Evolutionary conservation across 2,329 filamentous ascomycete species (phyloP).

Genomic region (Eutypella sp.): DNA sequence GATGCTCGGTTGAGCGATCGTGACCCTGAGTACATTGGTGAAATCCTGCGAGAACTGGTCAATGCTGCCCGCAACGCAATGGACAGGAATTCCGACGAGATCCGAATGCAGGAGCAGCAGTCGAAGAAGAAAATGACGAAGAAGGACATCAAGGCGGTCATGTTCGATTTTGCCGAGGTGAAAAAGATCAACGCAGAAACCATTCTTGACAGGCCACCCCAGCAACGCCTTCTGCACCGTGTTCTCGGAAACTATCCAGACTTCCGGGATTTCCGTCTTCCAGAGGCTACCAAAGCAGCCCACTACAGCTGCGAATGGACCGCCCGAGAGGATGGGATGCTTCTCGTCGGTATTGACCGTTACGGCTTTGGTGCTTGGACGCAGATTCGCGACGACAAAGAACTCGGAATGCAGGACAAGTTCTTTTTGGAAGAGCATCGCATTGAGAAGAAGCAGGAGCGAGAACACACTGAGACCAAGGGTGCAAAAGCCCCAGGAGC

Average conservation of each 20-base stretch:
- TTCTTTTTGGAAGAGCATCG: slow-evolving; percentile 96
- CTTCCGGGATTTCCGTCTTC: slow-evolving; percentile 75
- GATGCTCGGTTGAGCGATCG: slow-evolving; percentile 82
- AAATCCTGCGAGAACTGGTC: slow-evolving; percentile 72
- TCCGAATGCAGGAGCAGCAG: slow-evolving; percentile 78
- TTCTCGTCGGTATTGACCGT: slow-evolving; percentile 85
- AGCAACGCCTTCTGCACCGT: slow-evolving; percentile 78
- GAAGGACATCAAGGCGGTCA: slow-evolving; percentile 94
- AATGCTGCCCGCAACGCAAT: slow-evolving; percentile 52
- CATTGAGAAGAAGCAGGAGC: slow-evolving; percentile 96
- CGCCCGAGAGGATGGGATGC: slow-evolving; percentile 91
- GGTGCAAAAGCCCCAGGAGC: slow-evolving; percentile 91
- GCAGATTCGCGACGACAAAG: slow-evolving; percentile 85
- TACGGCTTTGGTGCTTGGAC: slow-evolving; percentile 96
- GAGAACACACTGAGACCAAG: slow-evolving; percentile 71
- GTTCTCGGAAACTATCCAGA: slow-evolving; percentile 64
- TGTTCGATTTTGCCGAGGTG: slow-evolving; percentile 90
- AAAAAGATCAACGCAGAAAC: slow-evolving; percentile 96
- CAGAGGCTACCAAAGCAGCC: slow-evolving; percentile 87
- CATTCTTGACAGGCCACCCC: slow-evolving; percentile 82
- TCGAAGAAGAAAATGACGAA: slow-evolving; percentile 81
- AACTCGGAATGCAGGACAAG: slow-evolving; percentile 81
- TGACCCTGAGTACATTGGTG: slow-evolving; percentile 73
- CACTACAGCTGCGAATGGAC: slow-evolving; percentile 92
- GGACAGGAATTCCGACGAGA: slow-evolving; percentile 62